A percentile compares a stretch with the other conserved stretches of the same genome.
These are phyloP conservation scores for Mallotus nudiflorus DNA, from an alignment of 345 rosid genomes.

Conservation along the genomic window DNA sequence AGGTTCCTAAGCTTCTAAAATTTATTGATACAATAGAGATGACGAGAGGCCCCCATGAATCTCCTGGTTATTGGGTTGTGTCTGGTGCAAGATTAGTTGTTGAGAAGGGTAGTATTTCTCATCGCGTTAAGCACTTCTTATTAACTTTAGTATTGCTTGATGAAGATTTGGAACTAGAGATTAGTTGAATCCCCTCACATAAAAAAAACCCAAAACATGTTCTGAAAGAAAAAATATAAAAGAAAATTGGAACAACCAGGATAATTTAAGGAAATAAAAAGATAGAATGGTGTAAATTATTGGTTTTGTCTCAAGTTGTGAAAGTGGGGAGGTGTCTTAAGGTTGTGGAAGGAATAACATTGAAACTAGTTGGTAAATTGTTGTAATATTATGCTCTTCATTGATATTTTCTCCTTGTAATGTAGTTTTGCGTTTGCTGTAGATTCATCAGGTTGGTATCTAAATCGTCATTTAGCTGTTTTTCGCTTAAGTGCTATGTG, in stretches of 20 bases:
- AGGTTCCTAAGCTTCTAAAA: constrained; percentile 83
- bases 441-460: constrained; percentile 7
- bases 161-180: constrained; percentile 22
- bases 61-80: constrained; percentile 95
- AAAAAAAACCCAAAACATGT: no score
- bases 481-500: no score
- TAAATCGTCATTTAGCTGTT: background rate
- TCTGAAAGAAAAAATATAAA: background rate
- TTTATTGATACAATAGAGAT: constrained; percentile 86
- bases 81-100: constrained; percentile 83
- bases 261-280: background rate
- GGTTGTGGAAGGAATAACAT: no score
- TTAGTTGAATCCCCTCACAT: background rate
- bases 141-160: constrained; percentile 31
- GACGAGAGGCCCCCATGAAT: constrained; percentile 86
- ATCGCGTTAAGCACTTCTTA: constrained; percentile 83
- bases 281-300: background rate
- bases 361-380: constrained; percentile 1
- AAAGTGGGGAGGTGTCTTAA: background rate
- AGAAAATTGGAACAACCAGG: background rate
- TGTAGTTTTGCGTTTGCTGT: constrained; percentile 6
- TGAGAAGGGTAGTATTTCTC: constrained; percentile 86
- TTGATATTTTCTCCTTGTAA: background rate
- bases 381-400: constrained; percentile 1
- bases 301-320: background rate